Evolutionary conservation across 208 protist species (phyloP).

Genomic region (Acanthamoeba culbertsoni): DNA sequence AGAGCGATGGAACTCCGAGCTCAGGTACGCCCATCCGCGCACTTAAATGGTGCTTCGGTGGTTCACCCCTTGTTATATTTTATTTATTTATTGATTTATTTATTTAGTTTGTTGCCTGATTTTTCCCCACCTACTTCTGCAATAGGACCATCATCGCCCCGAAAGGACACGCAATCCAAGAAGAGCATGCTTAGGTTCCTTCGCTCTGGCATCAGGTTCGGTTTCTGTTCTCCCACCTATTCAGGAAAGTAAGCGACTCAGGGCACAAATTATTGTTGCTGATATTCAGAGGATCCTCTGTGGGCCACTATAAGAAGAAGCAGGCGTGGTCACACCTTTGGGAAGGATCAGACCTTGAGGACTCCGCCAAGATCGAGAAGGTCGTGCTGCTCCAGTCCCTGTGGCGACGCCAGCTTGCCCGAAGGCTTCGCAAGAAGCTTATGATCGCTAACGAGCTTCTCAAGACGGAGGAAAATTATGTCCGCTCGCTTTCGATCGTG

Average conservation of each 20-base stretch:
- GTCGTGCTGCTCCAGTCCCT: constrained; percentile 3
- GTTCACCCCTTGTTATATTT: background rate
- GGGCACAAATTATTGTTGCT: background rate
- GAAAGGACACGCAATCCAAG: constrained; percentile 1
- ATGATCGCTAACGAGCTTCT: constrained; percentile 36
- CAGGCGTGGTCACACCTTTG: background rate
- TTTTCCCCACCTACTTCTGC: background rate
- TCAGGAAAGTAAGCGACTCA: too few species aligned
- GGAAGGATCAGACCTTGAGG: background rate
- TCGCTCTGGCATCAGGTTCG: background rate
- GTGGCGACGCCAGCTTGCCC: background rate
- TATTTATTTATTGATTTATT: background rate
- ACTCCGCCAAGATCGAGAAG: background rate
- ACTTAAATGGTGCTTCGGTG: background rate
- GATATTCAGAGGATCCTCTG: background rate
- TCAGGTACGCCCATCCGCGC: background rate
- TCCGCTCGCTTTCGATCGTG: constrained; percentile 3
- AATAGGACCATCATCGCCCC: background rate
- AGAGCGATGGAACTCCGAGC: background rate
- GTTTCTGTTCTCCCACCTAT: too few species aligned
- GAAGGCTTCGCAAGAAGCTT: constrained; percentile 19
- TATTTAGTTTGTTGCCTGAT: background rate
- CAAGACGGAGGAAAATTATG: constrained; percentile 39
- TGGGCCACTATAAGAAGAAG: constrained; percentile 39
- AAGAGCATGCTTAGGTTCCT: constrained; percentile 17